A percentile compares a stretch with the other conserved stretches of the same genome.
These are phyloP conservation scores for Phytopythium litorale DNA, from an alignment of 352 stramenopile species.

Conservation along the genomic window DNA sequence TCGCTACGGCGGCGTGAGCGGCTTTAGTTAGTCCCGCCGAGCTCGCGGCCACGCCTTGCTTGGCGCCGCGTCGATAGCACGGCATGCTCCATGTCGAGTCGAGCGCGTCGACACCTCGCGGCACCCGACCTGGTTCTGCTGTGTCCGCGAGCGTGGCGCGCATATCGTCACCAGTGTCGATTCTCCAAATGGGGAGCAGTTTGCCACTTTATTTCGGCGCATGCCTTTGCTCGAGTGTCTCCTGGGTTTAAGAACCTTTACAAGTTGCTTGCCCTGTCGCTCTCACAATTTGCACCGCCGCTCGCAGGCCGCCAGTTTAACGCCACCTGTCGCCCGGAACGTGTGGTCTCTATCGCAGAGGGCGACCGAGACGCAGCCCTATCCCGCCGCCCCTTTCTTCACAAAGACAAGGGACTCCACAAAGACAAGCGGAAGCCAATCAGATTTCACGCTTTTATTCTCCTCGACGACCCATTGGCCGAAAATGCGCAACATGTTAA, in stretches of 20 bases:
- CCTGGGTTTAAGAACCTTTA: slow-evolving; percentile 4
- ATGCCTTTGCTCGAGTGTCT: neutral
- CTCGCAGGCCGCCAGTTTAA: neutral
- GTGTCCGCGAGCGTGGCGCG: neutral
- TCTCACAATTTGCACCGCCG: neutral
- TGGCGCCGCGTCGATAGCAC: no score
- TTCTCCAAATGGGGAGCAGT: neutral
- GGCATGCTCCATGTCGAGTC: neutral
- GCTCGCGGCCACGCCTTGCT: no score
- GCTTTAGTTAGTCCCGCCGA: no score
- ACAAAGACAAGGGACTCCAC: slow-evolving; percentile 5
- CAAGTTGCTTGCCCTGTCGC: neutral
- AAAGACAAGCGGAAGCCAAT: slow-evolving; percentile 11
- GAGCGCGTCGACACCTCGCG: neutral
- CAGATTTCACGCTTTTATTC: neutral
- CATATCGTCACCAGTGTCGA: neutral
- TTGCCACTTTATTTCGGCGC: neutral
- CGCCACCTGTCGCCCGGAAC: neutral
- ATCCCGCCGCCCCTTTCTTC: neutral
- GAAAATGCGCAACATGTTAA: neutral
- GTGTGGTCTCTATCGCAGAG: neutral
- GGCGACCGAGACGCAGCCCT: neutral
- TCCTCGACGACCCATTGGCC: neutral
- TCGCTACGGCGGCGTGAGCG: no score
- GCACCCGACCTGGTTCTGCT: neutral